Percentiles rank a stretch among this genome's conserved stretches.
phyloP scores from a whole-genome alignment of 2,329 filamentous ascomycete genomes.

The Cytospora chrysosperma region DNA sequence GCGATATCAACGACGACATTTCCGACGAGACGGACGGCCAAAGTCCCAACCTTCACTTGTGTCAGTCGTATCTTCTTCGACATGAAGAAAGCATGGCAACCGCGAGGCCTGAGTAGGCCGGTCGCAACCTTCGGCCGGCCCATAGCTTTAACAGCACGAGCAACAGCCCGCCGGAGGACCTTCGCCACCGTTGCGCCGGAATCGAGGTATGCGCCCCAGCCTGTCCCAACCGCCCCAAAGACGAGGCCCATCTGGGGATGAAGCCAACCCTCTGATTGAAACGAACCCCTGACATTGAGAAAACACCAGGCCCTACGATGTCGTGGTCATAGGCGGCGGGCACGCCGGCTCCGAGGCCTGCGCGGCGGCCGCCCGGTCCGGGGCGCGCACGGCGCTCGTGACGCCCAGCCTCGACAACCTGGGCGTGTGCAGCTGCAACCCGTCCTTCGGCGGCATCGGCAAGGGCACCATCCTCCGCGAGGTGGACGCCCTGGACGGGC shows the following conservation, averaged over 20 bases:
- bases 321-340: constrained; percentile 91
- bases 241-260: not conserved
- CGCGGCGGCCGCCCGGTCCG: constrained; percentile 83
- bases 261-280: not conserved
- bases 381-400: constrained; percentile 84
- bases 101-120: constrained; percentile 31
- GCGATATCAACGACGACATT: too few relatives aligned
- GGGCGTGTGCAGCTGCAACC: constrained; percentile 94
- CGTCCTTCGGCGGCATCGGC: constrained; percentile 96
- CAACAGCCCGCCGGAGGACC: constrained; percentile 24
- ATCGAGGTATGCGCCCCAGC: constrained; percentile 30
- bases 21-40: not conserved
- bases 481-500: constrained; percentile 89
- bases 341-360: constrained; percentile 95
- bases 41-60: constrained; percentile 1
- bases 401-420: constrained; percentile 88
- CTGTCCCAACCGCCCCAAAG: too few relatives aligned
- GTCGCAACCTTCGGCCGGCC: constrained; percentile 22
- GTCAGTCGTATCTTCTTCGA: constrained; percentile 2
- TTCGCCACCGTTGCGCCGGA: constrained; percentile 36
- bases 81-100: constrained; percentile 35
- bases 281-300: not conserved
- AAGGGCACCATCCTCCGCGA: constrained; percentile 96
- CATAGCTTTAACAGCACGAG: constrained; percentile 12
- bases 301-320: constrained; percentile 76